A percentile compares a stretch with the other conserved stretches of the same genome.
phyloP scores from a whole-genome alignment of 176 grass and related monocot genomes.

The Triticum monococcum region DNA sequence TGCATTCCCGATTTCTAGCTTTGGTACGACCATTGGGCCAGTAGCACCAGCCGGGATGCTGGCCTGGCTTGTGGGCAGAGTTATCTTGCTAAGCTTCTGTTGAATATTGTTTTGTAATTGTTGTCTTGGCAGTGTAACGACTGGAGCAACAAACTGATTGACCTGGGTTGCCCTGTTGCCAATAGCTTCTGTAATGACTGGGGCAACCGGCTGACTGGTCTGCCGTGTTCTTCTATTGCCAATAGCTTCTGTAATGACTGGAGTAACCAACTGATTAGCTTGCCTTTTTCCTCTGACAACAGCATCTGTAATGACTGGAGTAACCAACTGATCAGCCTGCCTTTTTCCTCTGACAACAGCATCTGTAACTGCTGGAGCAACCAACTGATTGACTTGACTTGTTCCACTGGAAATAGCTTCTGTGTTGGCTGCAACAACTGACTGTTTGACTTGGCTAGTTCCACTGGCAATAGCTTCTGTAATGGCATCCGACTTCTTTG shows the following conservation, averaged over 20 bases:
- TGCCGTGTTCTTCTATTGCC: conserved; percentile 13
- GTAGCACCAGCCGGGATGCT: not conserved
- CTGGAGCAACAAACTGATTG: conserved; percentile 1
- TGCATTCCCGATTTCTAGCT: conserved; percentile 36
- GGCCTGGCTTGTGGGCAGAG: conserved; percentile 12
- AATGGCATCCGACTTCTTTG: conserved; percentile 9
- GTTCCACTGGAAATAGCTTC: conserved; percentile 15
- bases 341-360: conserved; percentile 2
- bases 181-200: conserved; percentile 3
- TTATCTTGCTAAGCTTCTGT: conserved; percentile 1
- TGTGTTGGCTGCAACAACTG: not conserved
- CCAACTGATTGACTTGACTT: conserved; percentile 1
- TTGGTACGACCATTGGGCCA: conserved; percentile 19
- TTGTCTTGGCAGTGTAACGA: conserved; percentile 11
- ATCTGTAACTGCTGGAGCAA: not conserved
- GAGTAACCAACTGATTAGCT: conserved; percentile 6
- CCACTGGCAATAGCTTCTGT: not conserved
- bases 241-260: conserved; percentile 5
- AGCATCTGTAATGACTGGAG: not conserved
- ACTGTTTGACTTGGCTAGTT: not conserved
- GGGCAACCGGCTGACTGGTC: not conserved
- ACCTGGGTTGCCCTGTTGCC: not conserved
- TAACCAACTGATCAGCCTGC: not conserved
- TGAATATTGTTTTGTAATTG: conserved; percentile 4
- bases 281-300: not conserved